A percentile compares a stretch with the other conserved stretches of the same genome.
These are phyloP conservation scores for Lasiodiplodia citricola DNA, from an alignment of 2,329 filamentous ascomycete genomes.

Conservation along the genomic window DNA sequence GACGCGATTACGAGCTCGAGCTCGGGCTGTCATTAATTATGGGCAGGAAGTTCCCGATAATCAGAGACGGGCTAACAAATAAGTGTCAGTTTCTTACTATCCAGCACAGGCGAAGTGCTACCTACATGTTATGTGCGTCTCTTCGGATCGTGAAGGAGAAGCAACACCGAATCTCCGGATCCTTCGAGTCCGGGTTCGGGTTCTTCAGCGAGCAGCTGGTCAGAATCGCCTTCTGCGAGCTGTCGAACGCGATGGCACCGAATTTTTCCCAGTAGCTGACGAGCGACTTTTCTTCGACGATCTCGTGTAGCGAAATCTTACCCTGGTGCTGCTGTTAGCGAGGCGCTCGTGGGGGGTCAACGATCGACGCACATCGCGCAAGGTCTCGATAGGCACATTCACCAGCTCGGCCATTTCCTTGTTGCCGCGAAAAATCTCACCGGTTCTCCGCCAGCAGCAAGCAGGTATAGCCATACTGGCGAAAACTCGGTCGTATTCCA, in stretches of 20 bases:
- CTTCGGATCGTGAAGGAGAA: conserved; percentile 97
- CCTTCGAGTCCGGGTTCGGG: conserved; percentile 63
- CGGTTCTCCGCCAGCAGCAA: conserved; percentile 95
- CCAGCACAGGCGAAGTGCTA: conserved; percentile 26
- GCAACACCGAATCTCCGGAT: conserved; percentile 84
- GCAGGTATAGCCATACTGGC: conserved; percentile 98
- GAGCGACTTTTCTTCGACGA: conserved; percentile 90
- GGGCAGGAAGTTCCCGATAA: conserved; percentile 95
- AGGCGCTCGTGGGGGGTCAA: neutral
- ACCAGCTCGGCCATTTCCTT: conserved; percentile 99
- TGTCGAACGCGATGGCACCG: conserved; percentile 94
- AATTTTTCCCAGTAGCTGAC: conserved; percentile 99
- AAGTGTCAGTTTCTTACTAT: conserved; percentile 39
- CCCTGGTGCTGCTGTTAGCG: conserved; percentile 63
- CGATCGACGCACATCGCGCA: conserved; percentile 78
- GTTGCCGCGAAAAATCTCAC: conserved; percentile 96
- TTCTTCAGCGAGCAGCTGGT: conserved; percentile 92
- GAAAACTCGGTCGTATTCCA: conserved; percentile 98
- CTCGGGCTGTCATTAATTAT: conserved; percentile 60
- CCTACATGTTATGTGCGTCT: conserved; percentile 96
- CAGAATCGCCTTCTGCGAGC: conserved; percentile 89
- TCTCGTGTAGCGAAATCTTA: conserved; percentile 92
- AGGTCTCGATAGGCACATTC: conserved; percentile 84
- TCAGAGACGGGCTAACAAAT: conserved; percentile 74
- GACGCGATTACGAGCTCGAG: conserved; percentile 12